Evolutionary conservation across 2,329 filamentous ascomycete species (phyloP), one percentile per base, ranked within the genome.

Genomic region (Emergomyces pasteurianus): DNA sequence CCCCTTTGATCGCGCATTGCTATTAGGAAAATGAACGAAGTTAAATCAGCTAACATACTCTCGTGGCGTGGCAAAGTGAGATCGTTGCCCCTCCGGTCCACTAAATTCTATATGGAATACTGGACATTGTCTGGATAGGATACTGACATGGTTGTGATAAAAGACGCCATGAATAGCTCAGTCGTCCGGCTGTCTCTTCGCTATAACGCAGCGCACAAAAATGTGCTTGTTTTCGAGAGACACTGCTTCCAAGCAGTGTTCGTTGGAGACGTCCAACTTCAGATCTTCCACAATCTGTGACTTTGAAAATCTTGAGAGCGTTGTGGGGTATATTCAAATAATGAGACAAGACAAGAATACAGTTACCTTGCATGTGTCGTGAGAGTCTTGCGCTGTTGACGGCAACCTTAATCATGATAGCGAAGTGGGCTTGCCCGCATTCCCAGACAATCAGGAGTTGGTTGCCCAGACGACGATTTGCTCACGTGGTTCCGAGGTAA

Each of bases 1-100:
- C 70, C 89, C 91, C 75, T 89, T 86, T 67, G 89, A 90, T 71
- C 91, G 88, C 74, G 91, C 87, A 78, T 94, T 94, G 68, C 90
- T 94, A 72, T 69, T 71, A 67, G 68, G 16, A 36, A 49, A 58
- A 28, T 18, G 47, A 38, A 58, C 18, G 23, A 50, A 40, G 52
- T 18, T 10, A 58, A 40, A 40, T 43, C 28, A 49, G 42, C 38
- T 7, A 47, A 36, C 9, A 34, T 34, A 34, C 7, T 57, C 40
- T 21, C 5, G 18, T 34, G 54, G 66, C 26, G 23, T 21, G 16
- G 3, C 62, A 56, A 65, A 67, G 65, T 12, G 55, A 8, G 16
- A 46, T 57, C 40, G 28, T 6, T 16, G 23, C 12, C 14, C 21
- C 40, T 46, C 43, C 9, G 26, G 26, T 5, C 31, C 40, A 67